A percentile compares a stretch with the other conserved stretches of the same genome.
These are phyloP conservation scores for Drechslerella stenobrocha DNA, from an alignment of 2,329 filamentous ascomycete genomes.

Conservation along the genomic window DNA sequence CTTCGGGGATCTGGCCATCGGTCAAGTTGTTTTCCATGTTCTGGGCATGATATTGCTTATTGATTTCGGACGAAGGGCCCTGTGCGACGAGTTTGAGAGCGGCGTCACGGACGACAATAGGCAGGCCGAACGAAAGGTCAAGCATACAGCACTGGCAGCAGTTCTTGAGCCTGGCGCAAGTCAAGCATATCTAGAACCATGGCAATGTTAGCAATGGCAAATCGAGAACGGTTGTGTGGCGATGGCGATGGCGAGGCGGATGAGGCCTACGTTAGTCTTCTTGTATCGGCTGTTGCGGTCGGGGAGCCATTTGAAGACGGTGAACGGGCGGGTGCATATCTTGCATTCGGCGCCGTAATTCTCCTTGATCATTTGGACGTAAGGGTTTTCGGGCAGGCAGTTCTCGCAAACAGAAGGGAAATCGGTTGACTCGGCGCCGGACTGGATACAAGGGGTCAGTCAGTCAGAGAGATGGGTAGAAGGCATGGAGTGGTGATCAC, in stretches of 20 bases:
- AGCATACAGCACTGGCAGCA: conserved; percentile 99
- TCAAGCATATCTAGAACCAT: conserved; percentile 66
- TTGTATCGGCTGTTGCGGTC: conserved; percentile 90
- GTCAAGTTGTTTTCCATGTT: conserved; percentile 96
- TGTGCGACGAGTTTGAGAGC: conserved; percentile 97
- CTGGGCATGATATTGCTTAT: conserved; percentile 95
- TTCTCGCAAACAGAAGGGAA: conserved; percentile 87
- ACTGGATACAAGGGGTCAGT: conserved; percentile 59
- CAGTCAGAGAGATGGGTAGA: conserved; percentile 66
- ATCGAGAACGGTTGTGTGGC: background rate
- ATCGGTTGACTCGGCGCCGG: conserved; percentile 92
- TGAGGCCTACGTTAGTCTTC: conserved; percentile 67
- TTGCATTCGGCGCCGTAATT: conserved; percentile 70
- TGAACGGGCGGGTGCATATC: conserved; percentile 90
- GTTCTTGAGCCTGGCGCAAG: conserved; percentile 95
- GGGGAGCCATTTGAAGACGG: conserved; percentile 90
- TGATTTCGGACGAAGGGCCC: conserved; percentile 87
- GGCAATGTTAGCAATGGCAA: background rate
- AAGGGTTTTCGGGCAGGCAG: conserved; percentile 93
- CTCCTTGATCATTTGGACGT: conserved; percentile 98
- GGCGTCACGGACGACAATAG: conserved; percentile 91
- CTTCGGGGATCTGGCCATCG: conserved; percentile 67
- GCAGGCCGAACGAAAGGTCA: conserved; percentile 90
- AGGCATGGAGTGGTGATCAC: conserved; percentile 54
- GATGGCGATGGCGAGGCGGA: background rate